Base-by-base conservation (phyloP, 78 protist species). In the Guillardia theta region DNA sequence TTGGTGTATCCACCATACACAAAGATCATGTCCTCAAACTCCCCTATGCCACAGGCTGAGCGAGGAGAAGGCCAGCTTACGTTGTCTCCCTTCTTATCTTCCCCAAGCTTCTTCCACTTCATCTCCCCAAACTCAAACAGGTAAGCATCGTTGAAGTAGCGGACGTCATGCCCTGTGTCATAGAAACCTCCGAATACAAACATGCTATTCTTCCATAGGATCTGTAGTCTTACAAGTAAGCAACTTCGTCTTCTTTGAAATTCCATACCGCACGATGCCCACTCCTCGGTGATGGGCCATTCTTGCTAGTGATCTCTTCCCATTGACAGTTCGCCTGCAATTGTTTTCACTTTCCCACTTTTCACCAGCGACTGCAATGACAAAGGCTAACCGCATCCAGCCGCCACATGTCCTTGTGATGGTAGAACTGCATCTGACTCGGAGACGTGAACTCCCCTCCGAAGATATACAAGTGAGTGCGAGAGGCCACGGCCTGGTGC, bases 371-470 rank as follows among this genome's bases (percentile, higher is more conserved):
- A 9, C 70, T 3, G 70, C 70, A 58, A 3, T 3, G 70, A 3
- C 6, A 30, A 24, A 6, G 21, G 70, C 4, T 9, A 27, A 58
- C 70, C n/a, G 44, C 53, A 48, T 78, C 90, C 30, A 87, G 92
- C 33, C 64, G 19, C 64, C 92, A 87, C 92, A 87, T 44, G 92
- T 87, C 92, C 92, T 87, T 87, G 92, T 87, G 62, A 39, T 87
- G 92, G 64, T 87, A 87, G 62, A 87, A 87, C 64, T 87, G 92
- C 92, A 47, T 87, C 37, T 87, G 92, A 12, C 43, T 46, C 36
- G 62, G 53, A 0, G 92, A 87, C 33, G 92, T 47, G 92, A 87
- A 87, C 62, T 87, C 92, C 33, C 92, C 92, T 36, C 92, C 92
- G 30, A 45, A n/a, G 0, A 87, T n/a, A 62, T 87, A 87, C 64